These are phyloP conservation scores for Xylariaceae sp. DNA, from an alignment of 2,329 filamentous ascomycete genomes.

Conservation along the genomic window DNA sequence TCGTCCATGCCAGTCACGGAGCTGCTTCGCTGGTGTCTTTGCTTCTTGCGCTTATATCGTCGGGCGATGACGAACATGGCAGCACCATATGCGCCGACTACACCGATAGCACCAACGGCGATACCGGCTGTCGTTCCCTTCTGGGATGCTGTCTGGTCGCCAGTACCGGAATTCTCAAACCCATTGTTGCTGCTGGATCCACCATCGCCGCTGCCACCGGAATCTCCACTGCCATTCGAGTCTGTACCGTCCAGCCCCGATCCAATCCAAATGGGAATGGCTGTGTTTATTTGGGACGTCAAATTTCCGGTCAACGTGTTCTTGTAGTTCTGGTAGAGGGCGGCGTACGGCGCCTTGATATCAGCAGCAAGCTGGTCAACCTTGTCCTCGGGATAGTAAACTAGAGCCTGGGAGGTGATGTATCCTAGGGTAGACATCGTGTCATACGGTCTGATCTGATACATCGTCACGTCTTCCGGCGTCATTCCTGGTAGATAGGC, in stretches of 20 bases:
- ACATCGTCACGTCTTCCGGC: slow-evolving; percentile 57
- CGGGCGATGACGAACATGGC: slow-evolving; percentile 93
- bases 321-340: slow-evolving; percentile 65
- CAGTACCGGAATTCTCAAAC: slow-evolving; percentile 37
- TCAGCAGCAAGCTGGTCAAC: slow-evolving; percentile 65
- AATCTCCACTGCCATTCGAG: slow-evolving; percentile 35
- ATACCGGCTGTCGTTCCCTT: slow-evolving; percentile 64
- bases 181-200: slow-evolving; percentile 35
- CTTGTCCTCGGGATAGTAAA: slow-evolving; percentile 69
- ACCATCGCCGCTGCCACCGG: slow-evolving; percentile 30
- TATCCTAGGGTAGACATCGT: slow-evolving; percentile 66
- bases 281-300: slow-evolving; percentile 77
- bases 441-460: slow-evolving; percentile 71
- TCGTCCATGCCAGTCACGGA: slow-evolving; percentile 60
- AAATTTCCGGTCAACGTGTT: slow-evolving; percentile 65
- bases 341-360: slow-evolving; percentile 67
- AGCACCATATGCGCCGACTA: slow-evolving; percentile 82
- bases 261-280: slow-evolving; percentile 63
- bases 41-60: slow-evolving; percentile 82
- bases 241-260: slow-evolving; percentile 38
- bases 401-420: slow-evolving; percentile 74
- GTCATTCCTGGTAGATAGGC: slow-evolving; percentile 58
- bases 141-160: slow-evolving; percentile 47
- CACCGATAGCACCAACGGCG: slow-evolving; percentile 70
- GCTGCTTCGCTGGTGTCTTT: slow-evolving; percentile 71